phyloP scores from a whole-genome alignment of 177 flowering plant genomes.

The Vitis hybrid region DNA sequence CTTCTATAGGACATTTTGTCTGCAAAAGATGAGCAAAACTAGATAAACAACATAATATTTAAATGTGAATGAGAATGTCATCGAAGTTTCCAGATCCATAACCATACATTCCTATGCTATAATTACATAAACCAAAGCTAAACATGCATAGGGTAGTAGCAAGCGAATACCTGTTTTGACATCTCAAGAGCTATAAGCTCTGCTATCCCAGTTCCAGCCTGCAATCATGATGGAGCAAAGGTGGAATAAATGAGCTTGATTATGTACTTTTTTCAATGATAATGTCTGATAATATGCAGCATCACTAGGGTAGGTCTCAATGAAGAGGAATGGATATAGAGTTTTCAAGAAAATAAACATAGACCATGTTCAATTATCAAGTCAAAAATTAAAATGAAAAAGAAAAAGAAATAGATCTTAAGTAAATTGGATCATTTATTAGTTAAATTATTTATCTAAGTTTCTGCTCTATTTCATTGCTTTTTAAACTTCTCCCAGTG shows the following conservation, averaged over 20 bases:
- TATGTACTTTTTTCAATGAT: neutral
- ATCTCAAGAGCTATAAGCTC: conserved; percentile 93
- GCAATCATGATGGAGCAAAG: conserved; percentile 2
- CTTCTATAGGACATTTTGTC: conserved; percentile 70
- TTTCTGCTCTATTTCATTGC: no score
- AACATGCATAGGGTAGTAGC: neutral
- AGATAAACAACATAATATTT: neutral
- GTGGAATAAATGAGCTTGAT: neutral
- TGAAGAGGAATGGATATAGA: neutral
- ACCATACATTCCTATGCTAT: no score
- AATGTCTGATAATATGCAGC: neutral
- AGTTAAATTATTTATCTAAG: no score
- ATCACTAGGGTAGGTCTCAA: neutral
- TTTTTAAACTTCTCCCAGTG: no score
- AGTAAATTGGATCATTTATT: no score
- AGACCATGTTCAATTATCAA: no score
- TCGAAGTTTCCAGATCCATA: neutral
- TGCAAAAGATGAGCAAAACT: conserved; percentile 22
- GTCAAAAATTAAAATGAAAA: no score
- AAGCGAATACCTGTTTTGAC: conserved; percentile 59
- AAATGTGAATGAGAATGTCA: neutral
- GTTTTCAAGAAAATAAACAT: neutral
- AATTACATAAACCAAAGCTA: neutral
- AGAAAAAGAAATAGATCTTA: no score
- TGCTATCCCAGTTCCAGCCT: conserved; percentile 96